A percentile compares a stretch with the other conserved stretches of the same genome.
These are phyloP conservation scores for Dictyostelium discoideum DNA, from an alignment of 78 protist species.

Conservation along the genomic window DNA sequence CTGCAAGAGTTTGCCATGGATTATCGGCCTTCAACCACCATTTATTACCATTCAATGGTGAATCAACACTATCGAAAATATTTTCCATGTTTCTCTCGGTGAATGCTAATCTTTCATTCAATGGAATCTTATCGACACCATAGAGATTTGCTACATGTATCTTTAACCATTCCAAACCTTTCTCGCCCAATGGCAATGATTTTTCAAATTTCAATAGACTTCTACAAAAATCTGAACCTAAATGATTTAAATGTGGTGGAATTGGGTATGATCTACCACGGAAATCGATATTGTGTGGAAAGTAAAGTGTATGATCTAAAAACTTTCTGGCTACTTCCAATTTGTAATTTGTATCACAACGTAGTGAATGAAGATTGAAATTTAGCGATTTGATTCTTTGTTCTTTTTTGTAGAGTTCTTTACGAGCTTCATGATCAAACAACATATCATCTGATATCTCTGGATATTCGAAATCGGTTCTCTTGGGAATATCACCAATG, in stretches of 20 bases:
- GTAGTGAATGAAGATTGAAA: conserved; percentile 70
- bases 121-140: conserved; percentile 91
- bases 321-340: conserved; percentile 64
- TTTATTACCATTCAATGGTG: conserved; percentile 68
- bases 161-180: conserved; percentile 92
- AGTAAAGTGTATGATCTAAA: conserved; percentile 73
- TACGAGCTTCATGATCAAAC: background rate
- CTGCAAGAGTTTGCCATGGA: conserved; percentile 92
- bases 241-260: conserved; percentile 94
- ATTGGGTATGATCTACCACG: conserved; percentile 97
- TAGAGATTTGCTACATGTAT: conserved; percentile 94
- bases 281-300: conserved; percentile 97
- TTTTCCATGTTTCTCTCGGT: conserved; percentile 61
- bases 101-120: conserved; percentile 83
- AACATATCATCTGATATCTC: background rate
- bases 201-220: conserved; percentile 88
- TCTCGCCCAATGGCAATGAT: conserved; percentile 74
- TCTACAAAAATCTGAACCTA: conserved; percentile 93
- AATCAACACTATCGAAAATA: conserved; percentile 62
- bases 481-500: conserved; percentile 54
- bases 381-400: conserved; percentile 13
- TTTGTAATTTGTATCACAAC: conserved; percentile 66
- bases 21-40: conserved; percentile 91
- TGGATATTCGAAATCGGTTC: conserved; percentile 51
- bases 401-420: background rate